These are phyloP conservation scores for Russula foetens DNA, from an alignment of 768 basidiomycete species.

Conservation along the genomic window DNA sequence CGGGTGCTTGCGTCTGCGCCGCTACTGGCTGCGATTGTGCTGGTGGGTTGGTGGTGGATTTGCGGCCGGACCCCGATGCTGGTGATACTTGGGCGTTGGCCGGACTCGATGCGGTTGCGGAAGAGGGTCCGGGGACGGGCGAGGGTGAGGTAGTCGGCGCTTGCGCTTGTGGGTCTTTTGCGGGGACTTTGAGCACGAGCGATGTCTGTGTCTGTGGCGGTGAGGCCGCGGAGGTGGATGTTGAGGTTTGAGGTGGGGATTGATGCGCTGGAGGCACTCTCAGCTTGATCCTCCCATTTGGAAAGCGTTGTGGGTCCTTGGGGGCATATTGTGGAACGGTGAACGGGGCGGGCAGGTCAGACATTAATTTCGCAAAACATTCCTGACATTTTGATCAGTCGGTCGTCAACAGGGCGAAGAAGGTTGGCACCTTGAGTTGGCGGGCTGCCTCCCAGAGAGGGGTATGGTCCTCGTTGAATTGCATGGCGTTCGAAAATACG, in stretches of 20 bases:
- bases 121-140: conserved; percentile 18
- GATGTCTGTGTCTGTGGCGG: conserved; percentile 22
- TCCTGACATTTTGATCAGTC: conserved; percentile 37
- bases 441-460: conserved; percentile 75
- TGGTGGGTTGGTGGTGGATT: conserved; percentile 1
- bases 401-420: conserved; percentile 8
- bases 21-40: conserved; percentile 15
- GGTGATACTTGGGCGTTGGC: conserved; percentile 11
- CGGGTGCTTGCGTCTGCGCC: conserved; percentile 13
- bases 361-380: conserved; percentile 65
- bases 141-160: conserved; percentile 21
- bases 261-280: conserved; percentile 47
- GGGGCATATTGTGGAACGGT: conserved; percentile 49
- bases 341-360: conserved; percentile 64
- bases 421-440: conserved; percentile 46
- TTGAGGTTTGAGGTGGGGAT: conserved; percentile 22
- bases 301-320: conserved; percentile 35
- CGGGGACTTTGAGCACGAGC: conserved; percentile 21
- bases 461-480: conserved; percentile 83
- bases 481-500: conserved; percentile 82
- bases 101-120: conserved; percentile 11
- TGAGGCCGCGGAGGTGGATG: conserved; percentile 22
- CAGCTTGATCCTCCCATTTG: conserved; percentile 56
- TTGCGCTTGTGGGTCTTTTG: not conserved
- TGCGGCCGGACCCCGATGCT: conserved; percentile 17